Conservation (phyloP, 768 basidiomycete species). For the Leccinum subtestaceum region DNA sequence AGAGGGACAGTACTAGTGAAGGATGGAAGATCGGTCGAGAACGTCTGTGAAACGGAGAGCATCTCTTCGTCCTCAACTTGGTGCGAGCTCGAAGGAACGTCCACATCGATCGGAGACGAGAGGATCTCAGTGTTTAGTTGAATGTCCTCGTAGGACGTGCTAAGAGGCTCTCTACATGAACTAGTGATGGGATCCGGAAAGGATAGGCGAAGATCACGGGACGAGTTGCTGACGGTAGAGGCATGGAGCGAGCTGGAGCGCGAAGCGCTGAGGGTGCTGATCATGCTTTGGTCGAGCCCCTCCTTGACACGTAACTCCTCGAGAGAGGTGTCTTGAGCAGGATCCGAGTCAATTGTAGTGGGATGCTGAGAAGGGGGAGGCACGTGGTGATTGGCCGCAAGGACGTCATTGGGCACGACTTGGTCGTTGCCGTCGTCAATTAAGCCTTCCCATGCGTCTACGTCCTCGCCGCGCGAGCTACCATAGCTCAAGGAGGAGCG, state of each 20-base stretch:
- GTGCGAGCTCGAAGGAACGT: constrained; percentile 12
- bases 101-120: constrained; percentile 20
- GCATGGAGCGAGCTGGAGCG: constrained; percentile 59
- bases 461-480: constrained; percentile 66
- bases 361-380: constrained; percentile 16
- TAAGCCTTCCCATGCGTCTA: constrained; percentile 78
- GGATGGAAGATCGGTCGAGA: constrained; percentile 34
- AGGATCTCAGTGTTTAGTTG: constrained; percentile 39
- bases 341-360: constrained; percentile 27
- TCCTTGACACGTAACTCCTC: constrained; percentile 73
- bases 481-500: constrained; percentile 67
- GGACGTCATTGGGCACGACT: constrained; percentile 27
- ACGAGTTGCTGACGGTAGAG: constrained; percentile 55
- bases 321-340: constrained; percentile 35
- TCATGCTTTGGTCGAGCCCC: constrained; percentile 78
- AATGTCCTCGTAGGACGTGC: constrained; percentile 55
- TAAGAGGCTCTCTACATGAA: constrained; percentile 56
- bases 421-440: constrained; percentile 63
- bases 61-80: constrained; percentile 34
- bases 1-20: constrained; percentile 10
- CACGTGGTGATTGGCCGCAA: constrained; percentile 23
- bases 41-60: constrained; percentile 17
- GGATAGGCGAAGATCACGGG: constrained; percentile 73
- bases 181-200: constrained; percentile 83
- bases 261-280: constrained; percentile 74